Base-by-base conservation (phyloP, 2,329 filamentous ascomycete species). In the Talaromyces sp. region DNA sequence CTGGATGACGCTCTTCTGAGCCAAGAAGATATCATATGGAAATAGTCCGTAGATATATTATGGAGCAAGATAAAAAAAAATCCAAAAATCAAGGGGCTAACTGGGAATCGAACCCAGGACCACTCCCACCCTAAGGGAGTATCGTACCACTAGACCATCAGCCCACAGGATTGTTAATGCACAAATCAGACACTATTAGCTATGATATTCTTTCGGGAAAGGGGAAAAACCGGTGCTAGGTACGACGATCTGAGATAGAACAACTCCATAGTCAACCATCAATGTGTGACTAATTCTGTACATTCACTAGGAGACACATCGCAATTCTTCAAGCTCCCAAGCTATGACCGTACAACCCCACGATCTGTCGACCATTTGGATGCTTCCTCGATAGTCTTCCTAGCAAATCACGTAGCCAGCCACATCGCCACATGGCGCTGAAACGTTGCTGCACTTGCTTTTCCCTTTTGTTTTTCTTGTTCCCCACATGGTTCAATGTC, bases 71-170 rank as follows among this genome's bases (percentile, higher is more conserved):
- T 13, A 1, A 16, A 27, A 27, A 27, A 50, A 50, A 16, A 4
- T 22, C 14, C 45, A 31, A 57, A 56, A 57, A 57, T 3, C 49
- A 31, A 11, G 49, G 56, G 56, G 56, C 56, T 59, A 59, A 59
- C 56, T 59, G 56, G 56, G 56, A 59, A 59, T 59, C 56, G 56
- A 59, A 59, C 56, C 56, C 56, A 59, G 56, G 56, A 59, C 56
- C 56, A 59, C 56, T 59, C 56, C 56, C 56, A 59, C 56, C 56
- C 56, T 59, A 59, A 59, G 56, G 56, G 56, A 59, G 56, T 59
- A 59, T 59, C 56, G 56, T 59, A 59, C 56, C 56, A 59, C 56
- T 59, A 59, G 56, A 59, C 56, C 56, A 59, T 59, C 56, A 59
- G 56, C 56, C 56, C 56, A 11, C 2, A 27, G n/a, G 56, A 14